phyloP scores from a whole-genome alignment of 2,329 filamentous ascomycete genomes.

The Aaosphaeria pasadenensis region DNA sequence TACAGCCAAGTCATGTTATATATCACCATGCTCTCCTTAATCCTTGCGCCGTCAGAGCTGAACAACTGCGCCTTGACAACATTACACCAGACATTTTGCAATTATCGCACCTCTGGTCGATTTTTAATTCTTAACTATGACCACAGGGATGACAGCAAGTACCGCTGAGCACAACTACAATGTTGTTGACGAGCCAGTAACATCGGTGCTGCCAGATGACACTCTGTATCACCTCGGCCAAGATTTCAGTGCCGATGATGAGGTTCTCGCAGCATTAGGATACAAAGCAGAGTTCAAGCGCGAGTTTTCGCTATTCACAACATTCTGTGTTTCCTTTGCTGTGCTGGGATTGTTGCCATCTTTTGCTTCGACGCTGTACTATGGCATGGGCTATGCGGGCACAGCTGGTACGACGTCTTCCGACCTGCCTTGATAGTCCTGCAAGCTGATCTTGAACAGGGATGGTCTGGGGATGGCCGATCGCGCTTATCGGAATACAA shows the following conservation, averaged over 20 bases:
- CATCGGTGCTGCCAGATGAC: constrained; percentile 49
- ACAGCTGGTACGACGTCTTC: constrained; percentile 32
- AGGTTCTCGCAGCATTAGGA: constrained; percentile 60
- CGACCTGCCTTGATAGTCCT: background rate
- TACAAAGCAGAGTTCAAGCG: constrained; percentile 65
- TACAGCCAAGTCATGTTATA: too few species aligned
- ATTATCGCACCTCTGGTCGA: too few species aligned
- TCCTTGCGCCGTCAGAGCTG: too few species aligned
- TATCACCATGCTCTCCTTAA: too few species aligned
- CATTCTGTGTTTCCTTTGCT: constrained; percentile 72
- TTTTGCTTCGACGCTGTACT: constrained; percentile 69
- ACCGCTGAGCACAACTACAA: constrained; percentile 6
- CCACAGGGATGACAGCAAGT: too few species aligned
- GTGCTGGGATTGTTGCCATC: constrained; percentile 69
- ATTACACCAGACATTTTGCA: too few species aligned
- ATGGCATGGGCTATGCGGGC: constrained; percentile 58
- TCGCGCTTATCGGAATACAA: constrained; percentile 70
- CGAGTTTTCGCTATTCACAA: constrained; percentile 71
- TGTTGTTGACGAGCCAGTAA: constrained; percentile 51
- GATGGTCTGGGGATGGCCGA: constrained; percentile 75
- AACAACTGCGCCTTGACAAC: too few species aligned
- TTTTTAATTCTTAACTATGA: too few species aligned
- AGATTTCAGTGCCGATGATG: constrained; percentile 55
- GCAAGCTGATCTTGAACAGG: constrained; percentile 37
- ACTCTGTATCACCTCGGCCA: constrained; percentile 45